Evolutionary conservation across 352 stramenopile species (phyloP).

Genomic region (Pythium aquatile): DNA sequence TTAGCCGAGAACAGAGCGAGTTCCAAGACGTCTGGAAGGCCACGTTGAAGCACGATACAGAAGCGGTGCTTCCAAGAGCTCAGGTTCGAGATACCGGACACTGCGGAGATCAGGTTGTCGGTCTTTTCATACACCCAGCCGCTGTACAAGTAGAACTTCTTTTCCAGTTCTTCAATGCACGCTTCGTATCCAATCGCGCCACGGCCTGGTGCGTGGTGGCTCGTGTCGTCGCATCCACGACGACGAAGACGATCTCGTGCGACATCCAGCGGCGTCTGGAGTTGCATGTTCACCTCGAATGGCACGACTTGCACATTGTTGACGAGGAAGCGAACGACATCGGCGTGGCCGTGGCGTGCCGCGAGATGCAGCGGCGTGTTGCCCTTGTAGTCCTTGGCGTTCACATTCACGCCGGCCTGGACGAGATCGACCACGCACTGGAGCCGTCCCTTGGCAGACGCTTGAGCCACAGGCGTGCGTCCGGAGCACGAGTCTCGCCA

Average conservation of each 20-base stretch:
- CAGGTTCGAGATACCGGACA: slow-evolving; percentile 31
- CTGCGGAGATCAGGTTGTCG: slow-evolving; percentile 30
- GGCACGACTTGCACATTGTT: slow-evolving; percentile 19
- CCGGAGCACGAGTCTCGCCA: slow-evolving; percentile 30
- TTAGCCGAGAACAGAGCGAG: slow-evolving; percentile 69
- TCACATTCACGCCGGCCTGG: slow-evolving; percentile 26
- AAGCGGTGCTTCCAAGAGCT: slow-evolving; percentile 41
- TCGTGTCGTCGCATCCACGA: slow-evolving; percentile 3
- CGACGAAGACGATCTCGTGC: slow-evolving; percentile 21
- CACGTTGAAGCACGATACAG: slow-evolving; percentile 70
- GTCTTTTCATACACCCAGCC: slow-evolving; percentile 34
- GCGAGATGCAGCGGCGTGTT: slow-evolving; percentile 40
- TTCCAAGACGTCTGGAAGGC: slow-evolving; percentile 56
- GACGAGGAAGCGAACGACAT: slow-evolving; percentile 26
- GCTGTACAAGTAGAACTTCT: slow-evolving; percentile 34
- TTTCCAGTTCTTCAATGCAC: slow-evolving; percentile 35
- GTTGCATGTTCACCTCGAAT: slow-evolving; percentile 30
- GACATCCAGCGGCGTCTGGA: slow-evolving; percentile 31
- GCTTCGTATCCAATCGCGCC: slow-evolving; percentile 15
- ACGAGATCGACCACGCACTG: slow-evolving; percentile 25
- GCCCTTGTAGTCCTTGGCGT: slow-evolving; percentile 35
- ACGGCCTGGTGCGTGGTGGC: slow-evolving; percentile 1
- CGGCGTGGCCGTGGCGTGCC: slow-evolving; percentile 20
- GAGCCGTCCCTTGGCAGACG: slow-evolving; percentile 23
- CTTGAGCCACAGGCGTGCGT: slow-evolving; percentile 30